A percentile compares a stretch with the other conserved stretches of the same genome.
phyloP scores from a whole-genome alignment of 2,329 filamentous ascomycete species.

The Drechslerella stenobrocha region DNA sequence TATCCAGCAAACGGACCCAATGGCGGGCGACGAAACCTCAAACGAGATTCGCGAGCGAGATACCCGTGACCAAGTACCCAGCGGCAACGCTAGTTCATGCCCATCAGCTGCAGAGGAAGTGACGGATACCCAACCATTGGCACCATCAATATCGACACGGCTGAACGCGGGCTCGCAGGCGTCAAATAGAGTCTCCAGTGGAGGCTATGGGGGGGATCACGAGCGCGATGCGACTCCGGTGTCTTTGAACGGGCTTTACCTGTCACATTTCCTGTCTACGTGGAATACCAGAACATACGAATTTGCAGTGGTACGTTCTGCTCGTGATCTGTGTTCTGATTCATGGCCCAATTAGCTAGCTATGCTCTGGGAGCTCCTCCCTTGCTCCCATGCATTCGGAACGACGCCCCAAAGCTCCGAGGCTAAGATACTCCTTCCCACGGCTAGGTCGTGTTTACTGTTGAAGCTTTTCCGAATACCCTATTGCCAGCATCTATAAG shows the following conservation, averaged over 20 bases:
- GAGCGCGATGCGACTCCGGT: too few species aligned
- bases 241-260: conserved; percentile 56
- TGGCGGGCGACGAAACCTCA: too few species aligned
- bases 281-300: conserved; percentile 65
- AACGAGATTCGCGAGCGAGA: too few species aligned
- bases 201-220: background rate
- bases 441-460: conserved; percentile 38
- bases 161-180: background rate
- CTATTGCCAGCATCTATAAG: conserved; percentile 26
- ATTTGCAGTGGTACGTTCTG: conserved; percentile 61
- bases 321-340: background rate
- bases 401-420: background rate
- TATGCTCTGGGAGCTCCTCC: too few species aligned
- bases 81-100: too few species aligned
- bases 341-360: too few species aligned
- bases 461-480: conserved; percentile 29
- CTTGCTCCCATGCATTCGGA: background rate
- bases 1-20: too few species aligned
- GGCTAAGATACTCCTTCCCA: background rate
- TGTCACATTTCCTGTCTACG: conserved; percentile 62
- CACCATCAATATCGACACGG: too few species aligned
- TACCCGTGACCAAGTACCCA: too few species aligned
- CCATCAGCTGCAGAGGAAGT: too few species aligned
- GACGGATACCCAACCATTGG: too few species aligned
- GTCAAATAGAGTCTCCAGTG: background rate